Percentiles rank a stretch among this genome's conserved stretches.
Conservation (phyloP, 805 yeast genomes). For the Candida nanaspora region DNA sequence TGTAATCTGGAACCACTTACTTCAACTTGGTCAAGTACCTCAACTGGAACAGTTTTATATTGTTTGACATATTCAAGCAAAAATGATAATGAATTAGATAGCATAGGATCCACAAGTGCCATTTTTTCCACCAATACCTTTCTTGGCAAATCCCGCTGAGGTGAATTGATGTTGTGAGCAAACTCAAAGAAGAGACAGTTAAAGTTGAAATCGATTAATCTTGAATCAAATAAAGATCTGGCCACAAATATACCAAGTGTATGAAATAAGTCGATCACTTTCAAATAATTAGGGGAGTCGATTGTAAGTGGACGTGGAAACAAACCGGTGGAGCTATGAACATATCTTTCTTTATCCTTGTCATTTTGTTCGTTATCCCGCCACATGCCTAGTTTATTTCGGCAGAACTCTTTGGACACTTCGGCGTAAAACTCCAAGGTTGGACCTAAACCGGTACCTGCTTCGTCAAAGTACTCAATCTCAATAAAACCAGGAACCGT, state of each 20-base stretch:
- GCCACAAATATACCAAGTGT: conserved; percentile 81
- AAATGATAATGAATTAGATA: conserved; percentile 51
- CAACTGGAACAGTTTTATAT: conserved; percentile 5
- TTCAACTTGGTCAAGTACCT: conserved; percentile 3
- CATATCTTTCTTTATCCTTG: conserved; percentile 25
- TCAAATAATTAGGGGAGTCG: conserved; percentile 28
- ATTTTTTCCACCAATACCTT: conserved; percentile 30
- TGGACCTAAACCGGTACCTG: conserved; percentile 95
- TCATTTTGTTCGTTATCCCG: conserved; percentile 32
- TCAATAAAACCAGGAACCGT: conserved; percentile 76
- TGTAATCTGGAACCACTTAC: conserved; percentile 31
- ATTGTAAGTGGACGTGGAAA: conserved; percentile 59
- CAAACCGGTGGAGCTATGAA: conserved; percentile 43
- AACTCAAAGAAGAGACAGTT: conserved; percentile 63
- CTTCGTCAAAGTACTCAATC: conserved; percentile 84
- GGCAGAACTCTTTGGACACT: conserved; percentile 69
- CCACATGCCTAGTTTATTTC: conserved; percentile 61
- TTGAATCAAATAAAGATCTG: conserved; percentile 77
- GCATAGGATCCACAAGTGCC: conserved; percentile 44
- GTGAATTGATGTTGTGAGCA: conserved; percentile 29
- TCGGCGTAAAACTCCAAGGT: conserved; percentile 86
- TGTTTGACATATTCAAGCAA: conserved; percentile 35
- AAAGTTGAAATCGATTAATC: conserved; percentile 78
- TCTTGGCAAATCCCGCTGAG: conserved; percentile 5
- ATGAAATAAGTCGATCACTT: conserved; percentile 46